phyloP scores from a whole-genome alignment of 2,329 filamentous ascomycete species.

The Fusarium cicatricum region DNA sequence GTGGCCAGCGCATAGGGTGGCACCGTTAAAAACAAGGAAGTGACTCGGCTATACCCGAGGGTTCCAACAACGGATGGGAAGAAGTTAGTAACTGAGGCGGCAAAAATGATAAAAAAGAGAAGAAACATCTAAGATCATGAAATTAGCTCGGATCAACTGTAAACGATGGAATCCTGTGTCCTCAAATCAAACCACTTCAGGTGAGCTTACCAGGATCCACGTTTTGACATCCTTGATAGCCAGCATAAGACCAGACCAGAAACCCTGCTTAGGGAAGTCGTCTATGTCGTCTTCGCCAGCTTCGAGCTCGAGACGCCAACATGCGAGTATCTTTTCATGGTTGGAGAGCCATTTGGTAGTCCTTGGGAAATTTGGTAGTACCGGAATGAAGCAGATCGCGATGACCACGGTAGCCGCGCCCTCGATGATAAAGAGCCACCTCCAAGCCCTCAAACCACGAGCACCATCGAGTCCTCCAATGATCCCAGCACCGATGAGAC shows the following conservation, averaged over 20 bases:
- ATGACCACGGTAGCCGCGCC: slow-evolving; percentile 51
- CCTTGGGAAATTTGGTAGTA: slow-evolving; percentile 43
- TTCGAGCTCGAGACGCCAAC: slow-evolving; percentile 51
- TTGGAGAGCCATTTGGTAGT: slow-evolving; percentile 52
- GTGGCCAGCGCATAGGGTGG: slow-evolving; percentile 24
- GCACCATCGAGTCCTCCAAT: slow-evolving; percentile 50
- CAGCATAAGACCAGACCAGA: slow-evolving; percentile 49
- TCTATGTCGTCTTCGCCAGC: slow-evolving; percentile 47
- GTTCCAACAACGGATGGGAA: slow-evolving; percentile 27
- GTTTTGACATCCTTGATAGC: slow-evolving; percentile 50
- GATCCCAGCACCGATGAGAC: slow-evolving; percentile 68
- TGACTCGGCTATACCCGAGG: slow-evolving; percentile 14
- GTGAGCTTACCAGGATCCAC: slow-evolving; percentile 56
- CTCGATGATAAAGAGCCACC: slow-evolving; percentile 73
- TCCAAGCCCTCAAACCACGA: slow-evolving; percentile 52
- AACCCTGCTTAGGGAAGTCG: slow-evolving; percentile 52
- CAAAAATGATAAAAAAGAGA: too few species aligned
- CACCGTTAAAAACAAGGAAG: slow-evolving; percentile 10
- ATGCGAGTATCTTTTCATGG: slow-evolving; percentile 51
- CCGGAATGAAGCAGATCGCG: slow-evolving; percentile 24
- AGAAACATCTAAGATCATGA: too few species aligned
- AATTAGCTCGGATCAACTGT: too few species aligned
- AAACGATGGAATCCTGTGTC: too few species aligned
- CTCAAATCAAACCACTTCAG: slow-evolving; percentile 53
- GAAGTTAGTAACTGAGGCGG: slow-evolving; percentile 55